Percentiles rank a stretch among this genome's conserved stretches.
Conservation (phyloP, 2,329 filamentous ascomycete genomes). For the Hymenoscyphus scutula region DNA sequence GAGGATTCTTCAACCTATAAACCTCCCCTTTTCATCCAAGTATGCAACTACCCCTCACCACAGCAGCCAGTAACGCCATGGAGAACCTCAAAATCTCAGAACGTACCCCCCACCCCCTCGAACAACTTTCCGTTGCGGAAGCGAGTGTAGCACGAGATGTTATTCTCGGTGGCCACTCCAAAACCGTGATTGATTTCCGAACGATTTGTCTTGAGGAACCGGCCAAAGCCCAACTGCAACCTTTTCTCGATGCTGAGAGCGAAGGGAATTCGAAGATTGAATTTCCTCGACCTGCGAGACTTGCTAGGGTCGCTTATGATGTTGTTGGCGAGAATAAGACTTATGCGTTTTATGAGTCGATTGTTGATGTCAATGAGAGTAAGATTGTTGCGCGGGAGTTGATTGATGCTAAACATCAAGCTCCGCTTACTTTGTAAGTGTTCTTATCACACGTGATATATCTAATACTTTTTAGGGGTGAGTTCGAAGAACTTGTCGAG, state of each 20-base stretch:
- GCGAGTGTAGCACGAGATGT: conserved; percentile 51
- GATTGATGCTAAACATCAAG: conserved; percentile 48
- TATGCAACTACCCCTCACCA: not conserved
- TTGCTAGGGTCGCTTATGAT: conserved; percentile 55
- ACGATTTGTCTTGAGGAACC: conserved; percentile 56
- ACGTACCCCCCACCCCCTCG: conserved; percentile 44
- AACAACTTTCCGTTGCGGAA: conserved; percentile 45
- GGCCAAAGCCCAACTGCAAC: conserved; percentile 47
- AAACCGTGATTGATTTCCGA: conserved; percentile 58
- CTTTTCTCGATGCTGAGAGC: conserved; percentile 48
- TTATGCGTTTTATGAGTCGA: conserved; percentile 52
- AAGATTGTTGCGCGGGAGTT: conserved; percentile 44
- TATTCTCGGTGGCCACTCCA: conserved; percentile 35
- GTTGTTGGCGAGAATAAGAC: conserved; percentile 52
- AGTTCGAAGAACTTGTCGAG: conserved; percentile 47
- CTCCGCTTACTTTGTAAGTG: conserved; percentile 44
- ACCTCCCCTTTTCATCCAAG: not conserved
- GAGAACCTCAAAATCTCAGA: not conserved
- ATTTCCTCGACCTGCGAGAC: conserved; percentile 45
- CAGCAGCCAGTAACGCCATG: not conserved
- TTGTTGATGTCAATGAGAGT: conserved; percentile 46
- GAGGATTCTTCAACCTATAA: not conserved
- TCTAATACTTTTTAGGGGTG: conserved; percentile 35
- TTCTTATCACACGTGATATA: not conserved
- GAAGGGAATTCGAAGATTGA: conserved; percentile 38